Evolutionary conservation across 106 monocot genomes (phyloP).

Genomic region (Dendrobium huoshanense): DNA sequence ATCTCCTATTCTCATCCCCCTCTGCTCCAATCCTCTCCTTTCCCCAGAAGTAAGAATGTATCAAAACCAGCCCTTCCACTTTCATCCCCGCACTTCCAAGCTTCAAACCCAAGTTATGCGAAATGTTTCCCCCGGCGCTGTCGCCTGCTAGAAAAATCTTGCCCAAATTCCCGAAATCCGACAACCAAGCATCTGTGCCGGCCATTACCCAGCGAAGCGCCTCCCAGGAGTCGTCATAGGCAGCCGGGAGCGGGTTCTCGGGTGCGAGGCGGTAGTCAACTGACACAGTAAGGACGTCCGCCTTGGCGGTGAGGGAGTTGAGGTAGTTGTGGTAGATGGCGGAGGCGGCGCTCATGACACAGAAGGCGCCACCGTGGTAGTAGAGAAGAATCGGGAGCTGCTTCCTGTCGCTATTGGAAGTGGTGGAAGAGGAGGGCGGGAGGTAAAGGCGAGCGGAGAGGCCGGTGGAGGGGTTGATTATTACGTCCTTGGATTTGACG

Average conservation of each 20-base stretch:
- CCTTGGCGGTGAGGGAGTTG: slow-evolving; percentile 14
- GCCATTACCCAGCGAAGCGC: slow-evolving; percentile 22
- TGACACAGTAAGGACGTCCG: slow-evolving; percentile 5
- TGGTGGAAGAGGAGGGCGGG: not conserved
- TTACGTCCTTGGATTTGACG: not conserved
- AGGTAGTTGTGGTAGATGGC: slow-evolving; percentile 17
- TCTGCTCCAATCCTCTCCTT: not conserved
- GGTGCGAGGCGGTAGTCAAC: slow-evolving; percentile 2
- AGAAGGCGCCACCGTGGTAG: slow-evolving; percentile 21
- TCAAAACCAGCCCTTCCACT: slow-evolving; percentile 10
- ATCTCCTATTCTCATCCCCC: not conserved
- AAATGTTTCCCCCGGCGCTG: slow-evolving; percentile 18
- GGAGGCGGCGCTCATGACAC: slow-evolving; percentile 6
- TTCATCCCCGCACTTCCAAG: slow-evolving; percentile 4
- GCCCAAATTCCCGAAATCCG: not conserved
- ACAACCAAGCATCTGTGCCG: not conserved
- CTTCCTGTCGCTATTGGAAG: not conserved
- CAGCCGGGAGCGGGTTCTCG: not conserved
- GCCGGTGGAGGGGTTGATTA: not conserved
- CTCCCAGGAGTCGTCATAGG: not conserved
- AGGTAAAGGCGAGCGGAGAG: slow-evolving; percentile 9
- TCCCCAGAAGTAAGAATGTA: slow-evolving; percentile 27
- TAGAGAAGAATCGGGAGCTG: slow-evolving; percentile 28
- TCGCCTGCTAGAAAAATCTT: slow-evolving; percentile 10
- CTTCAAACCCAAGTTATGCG: slow-evolving; percentile 8